Base-by-base conservation (phyloP, 176 grass and related monocot species). In the Olyra latifolia region DNA sequence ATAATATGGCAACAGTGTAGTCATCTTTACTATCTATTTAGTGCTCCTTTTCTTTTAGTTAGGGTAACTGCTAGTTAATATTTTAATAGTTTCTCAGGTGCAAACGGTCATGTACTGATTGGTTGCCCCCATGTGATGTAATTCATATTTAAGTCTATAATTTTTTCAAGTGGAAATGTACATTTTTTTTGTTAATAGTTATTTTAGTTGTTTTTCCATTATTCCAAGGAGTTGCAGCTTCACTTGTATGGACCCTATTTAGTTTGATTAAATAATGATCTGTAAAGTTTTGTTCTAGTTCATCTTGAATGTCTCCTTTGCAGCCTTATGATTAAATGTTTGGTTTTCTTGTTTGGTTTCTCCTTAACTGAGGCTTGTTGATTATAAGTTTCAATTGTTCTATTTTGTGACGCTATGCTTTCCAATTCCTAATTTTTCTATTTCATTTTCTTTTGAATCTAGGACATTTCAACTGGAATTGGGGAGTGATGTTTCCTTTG, bases 401-500 rank as follows among this genome's bases (percentile, higher is more conserved):
- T 69, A 20, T 35, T 52, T 75, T 61, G 24, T 76, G 40, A 62
- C 35, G 47, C 4, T 50, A 55, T 75, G 52, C 29, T 29, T 11
- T 61, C 52, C 52, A 53, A 68, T 69, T 73, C 44, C 41, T 59
- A 55, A 62, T 47, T 56, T 82, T 74, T 15, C 8, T 69, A 30
- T 64, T 71, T 68, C 69, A 52, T 53, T 27, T 80, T 69, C 23
- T 25, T 69, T 25, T n/a, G n/a, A 52, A 87, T 47, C 48, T 79
- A 98, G 95, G 88, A 74, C 61, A 55, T 78, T 90, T 55, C 70
- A 80, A 55, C 72, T 91, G 53, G 90, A 94, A 56, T 89, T 89
- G 69, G 85, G 88, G 44, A 87, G 67, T 49, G 92, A 90, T 87
- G 47, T 83, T 83, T 62, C 81, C 35, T 90, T 93, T 80, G 76